Base-by-base conservation (phyloP, 768 basidiomycete genomes). In the Kwoniella newhampshirensis region DNA sequence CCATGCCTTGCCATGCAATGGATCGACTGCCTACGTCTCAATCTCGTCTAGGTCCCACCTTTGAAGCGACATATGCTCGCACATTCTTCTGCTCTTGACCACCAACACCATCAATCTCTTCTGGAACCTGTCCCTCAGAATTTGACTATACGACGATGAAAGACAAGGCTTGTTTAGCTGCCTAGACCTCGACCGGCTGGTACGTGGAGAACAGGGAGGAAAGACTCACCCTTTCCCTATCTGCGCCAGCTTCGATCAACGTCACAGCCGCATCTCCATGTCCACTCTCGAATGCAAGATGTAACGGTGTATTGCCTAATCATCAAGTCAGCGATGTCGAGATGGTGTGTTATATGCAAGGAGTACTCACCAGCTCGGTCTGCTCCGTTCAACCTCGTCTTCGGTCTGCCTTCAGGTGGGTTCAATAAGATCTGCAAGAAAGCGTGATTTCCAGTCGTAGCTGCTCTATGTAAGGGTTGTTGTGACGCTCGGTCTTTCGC, bases 211-310 rank as follows among this genome's bases (percentile, higher is more conserved):
- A 5, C 8, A 44, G 39, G 23, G 28, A 12, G 25, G 8, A n/a
- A n/a, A n/a, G n/a, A 80, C 88, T 63, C 77, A 93, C 92, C 66
- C 89, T 82, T 63, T 83, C 83, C 27, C 94, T 85, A 80, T 97
- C 94, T 7, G 93, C 93, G 18, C 94, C 94, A 43, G 91, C 93
- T 73, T 94, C 90, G 58, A 99, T 94, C 48, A 99, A 81, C 47
- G 88, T 75, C 1, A 91, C 88, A 9, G 94, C 94, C 15, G 86
- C 88, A 72, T 91, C 86, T 13, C 89, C 94, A 71, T 97, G 89
- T 17, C 87, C 94, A 51, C 89, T 91, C 68, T 99, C 94, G 87
- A 99, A 88, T 17, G 94, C 93, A 28, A 99, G 84, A 81, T 99
- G 96, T 35, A 99, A 79, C 1, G 96, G 91, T 1, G 96, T 97